Evolutionary conservation across 192 early-diverging fungal genomes (phyloP).

Genomic region (Coemansia sp.): DNA sequence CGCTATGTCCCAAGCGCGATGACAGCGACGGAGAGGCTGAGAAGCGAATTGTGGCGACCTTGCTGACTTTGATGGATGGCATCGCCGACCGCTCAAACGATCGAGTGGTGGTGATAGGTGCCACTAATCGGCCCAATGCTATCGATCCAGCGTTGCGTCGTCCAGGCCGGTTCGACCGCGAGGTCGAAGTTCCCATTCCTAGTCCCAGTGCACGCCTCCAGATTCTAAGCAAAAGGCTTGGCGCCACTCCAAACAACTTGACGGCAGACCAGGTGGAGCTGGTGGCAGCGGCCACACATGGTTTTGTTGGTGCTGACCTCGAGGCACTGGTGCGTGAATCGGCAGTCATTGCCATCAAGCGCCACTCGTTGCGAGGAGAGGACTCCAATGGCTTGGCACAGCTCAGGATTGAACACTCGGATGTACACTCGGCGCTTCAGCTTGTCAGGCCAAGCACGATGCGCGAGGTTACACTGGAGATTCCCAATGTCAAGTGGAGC

Average conservation of each 20-base stretch:
- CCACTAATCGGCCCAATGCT: conserved; percentile 88
- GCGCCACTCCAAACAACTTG: conserved; percentile 66
- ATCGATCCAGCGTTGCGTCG: conserved; percentile 88
- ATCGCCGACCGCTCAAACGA: conserved; percentile 24
- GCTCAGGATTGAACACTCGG: conserved; percentile 2
- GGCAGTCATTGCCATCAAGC: conserved; percentile 74
- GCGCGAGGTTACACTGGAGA: conserved; percentile 74
- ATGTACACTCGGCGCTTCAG: conserved; percentile 12
- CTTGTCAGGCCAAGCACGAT: conserved; percentile 41
- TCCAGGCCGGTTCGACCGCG: conserved; percentile 92
- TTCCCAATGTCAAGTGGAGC: conserved; percentile 88
- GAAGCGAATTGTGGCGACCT: conserved; percentile 86
- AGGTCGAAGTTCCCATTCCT: conserved; percentile 95
- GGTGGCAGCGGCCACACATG: conserved; percentile 74
- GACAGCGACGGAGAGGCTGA: conserved; percentile 77
- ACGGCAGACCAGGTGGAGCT: conserved; percentile 56
- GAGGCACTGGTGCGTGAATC: conserved; percentile 85
- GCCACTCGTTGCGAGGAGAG: conserved; percentile 4
- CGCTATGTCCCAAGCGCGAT: conserved; percentile 84
- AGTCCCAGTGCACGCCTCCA: conserved; percentile 60
- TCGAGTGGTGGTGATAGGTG: conserved; percentile 74
- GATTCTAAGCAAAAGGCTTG: conserved; percentile 72
- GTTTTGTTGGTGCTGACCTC: conserved; percentile 97
- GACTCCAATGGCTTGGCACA: background rate
- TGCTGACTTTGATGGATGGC: conserved; percentile 95